A percentile compares a stretch with the other conserved stretches of the same genome.
Conservation (phyloP, 2,329 filamentous ascomycete genomes). For the Clonostachys solani region DNA sequence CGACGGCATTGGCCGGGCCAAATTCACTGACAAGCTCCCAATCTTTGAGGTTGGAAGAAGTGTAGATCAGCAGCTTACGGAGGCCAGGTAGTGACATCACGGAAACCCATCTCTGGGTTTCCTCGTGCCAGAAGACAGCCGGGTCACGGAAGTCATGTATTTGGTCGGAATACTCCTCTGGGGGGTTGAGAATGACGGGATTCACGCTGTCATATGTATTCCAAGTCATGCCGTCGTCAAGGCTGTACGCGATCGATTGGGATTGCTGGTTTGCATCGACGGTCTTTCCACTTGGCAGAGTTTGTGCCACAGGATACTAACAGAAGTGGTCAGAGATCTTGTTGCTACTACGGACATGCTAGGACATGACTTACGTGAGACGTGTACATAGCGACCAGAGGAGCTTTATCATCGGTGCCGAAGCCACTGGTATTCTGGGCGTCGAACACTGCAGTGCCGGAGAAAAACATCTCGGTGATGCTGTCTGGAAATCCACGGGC, state of each 20-base stretch:
- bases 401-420: constrained; percentile 54
- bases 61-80: constrained; percentile 51
- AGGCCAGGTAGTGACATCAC: constrained; percentile 48
- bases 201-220: constrained; percentile 50
- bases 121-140: constrained; percentile 55
- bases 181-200: constrained; percentile 52
- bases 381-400: constrained; percentile 49
- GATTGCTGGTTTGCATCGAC: constrained; percentile 27
- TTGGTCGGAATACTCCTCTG: constrained; percentile 15
- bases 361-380: constrained; percentile 6
- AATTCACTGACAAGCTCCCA: constrained; percentile 54
- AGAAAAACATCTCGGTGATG: constrained; percentile 39
- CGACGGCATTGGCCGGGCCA: constrained; percentile 44
- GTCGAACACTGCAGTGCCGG: constrained; percentile 55
- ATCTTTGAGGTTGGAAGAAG: constrained; percentile 50
- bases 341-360: no score
- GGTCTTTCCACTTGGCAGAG: constrained; percentile 9
- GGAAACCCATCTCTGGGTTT: constrained; percentile 51
- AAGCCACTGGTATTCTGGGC: constrained; percentile 62
- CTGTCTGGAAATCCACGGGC: constrained; percentile 30
- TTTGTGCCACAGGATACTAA: constrained; percentile 11
- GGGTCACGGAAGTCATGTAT: constrained; percentile 58
- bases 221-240: constrained; percentile 59
- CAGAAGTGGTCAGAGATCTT: neutral
- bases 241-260: constrained; percentile 59